Evolutionary conservation across 768 basidiomycete genomes (phyloP).

Genomic region (Myochromella boudieri): DNA sequence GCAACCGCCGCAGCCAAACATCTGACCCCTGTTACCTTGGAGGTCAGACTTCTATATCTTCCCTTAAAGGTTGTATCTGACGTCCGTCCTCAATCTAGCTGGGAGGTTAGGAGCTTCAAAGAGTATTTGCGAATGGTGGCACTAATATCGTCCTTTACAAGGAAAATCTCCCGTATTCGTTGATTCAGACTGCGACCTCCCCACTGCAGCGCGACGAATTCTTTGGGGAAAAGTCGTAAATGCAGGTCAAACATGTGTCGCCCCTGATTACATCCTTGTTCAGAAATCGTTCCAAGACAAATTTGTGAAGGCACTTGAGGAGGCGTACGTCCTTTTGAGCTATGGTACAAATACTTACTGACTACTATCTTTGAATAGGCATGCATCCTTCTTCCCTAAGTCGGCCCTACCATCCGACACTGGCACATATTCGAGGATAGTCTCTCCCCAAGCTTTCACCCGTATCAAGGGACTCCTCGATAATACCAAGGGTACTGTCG

Average conservation of each 20-base stretch:
- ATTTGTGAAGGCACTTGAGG: constrained; percentile 44
- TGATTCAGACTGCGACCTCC: constrained; percentile 67
- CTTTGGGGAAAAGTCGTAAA: constrained; percentile 84
- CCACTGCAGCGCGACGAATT: constrained; percentile 65
- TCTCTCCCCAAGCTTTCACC: constrained; percentile 52
- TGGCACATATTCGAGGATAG: constrained; percentile 49
- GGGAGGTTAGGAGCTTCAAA: no score
- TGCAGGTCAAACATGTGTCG: constrained; percentile 74
- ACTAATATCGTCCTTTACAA: neutral
- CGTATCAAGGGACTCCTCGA: constrained; percentile 66
- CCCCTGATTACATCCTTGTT: constrained; percentile 57
- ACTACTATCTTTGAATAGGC: constrained; percentile 28
- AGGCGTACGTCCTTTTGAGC: constrained; percentile 28
- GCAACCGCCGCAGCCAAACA: constrained; percentile 75
- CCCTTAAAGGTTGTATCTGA: no score
- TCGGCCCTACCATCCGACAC: constrained; percentile 42
- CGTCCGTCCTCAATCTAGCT: no score
- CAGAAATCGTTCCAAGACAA: constrained; percentile 43
- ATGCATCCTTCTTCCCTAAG: constrained; percentile 56
- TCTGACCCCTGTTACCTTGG: constrained; percentile 62
- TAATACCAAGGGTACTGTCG: constrained; percentile 62
- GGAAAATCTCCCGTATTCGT: constrained; percentile 79
- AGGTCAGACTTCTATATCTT: constrained; percentile 24
- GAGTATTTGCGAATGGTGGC: no score
- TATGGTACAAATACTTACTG: neutral